A percentile compares a stretch with the other conserved stretches of the same genome.
phyloP scores from a whole-genome alignment of 257 asterid genomes.

The Parsonsia alboflavescens region DNA sequence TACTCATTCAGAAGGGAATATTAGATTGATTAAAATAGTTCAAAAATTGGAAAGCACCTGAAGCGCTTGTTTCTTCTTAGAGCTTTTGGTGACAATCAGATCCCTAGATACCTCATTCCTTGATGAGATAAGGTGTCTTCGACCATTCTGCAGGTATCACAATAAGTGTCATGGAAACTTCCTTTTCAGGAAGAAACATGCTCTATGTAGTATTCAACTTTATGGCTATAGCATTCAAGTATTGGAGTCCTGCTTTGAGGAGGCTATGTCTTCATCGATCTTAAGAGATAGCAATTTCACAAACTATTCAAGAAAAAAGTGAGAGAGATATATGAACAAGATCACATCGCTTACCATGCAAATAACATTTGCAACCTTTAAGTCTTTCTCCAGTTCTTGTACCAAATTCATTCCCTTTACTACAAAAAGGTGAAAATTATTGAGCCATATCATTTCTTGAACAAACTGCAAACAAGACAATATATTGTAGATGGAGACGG shows the following conservation, averaged over 20 bases:
- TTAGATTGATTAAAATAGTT: conserved; percentile 14
- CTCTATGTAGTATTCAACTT: not conserved
- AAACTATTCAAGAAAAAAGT: conserved; percentile 6
- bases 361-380: conserved; percentile 97
- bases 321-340: conserved; percentile 25
- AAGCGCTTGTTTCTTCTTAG: conserved; percentile 88
- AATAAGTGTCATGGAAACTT: not conserved
- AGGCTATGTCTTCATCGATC: not conserved
- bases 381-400: conserved; percentile 90
- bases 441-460: not conserved
- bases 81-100: conserved; percentile 71
- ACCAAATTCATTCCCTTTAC: conserved; percentile 99
- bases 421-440: conserved; percentile 17
- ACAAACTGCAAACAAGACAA: not conserved
- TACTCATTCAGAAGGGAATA: not conserved
- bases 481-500: not conserved
- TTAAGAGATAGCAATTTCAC: conserved; percentile 2
- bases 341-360: conserved; percentile 93
- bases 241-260: not conserved
- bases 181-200: not conserved
- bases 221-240: not conserved
- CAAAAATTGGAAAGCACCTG: conserved; percentile 52
- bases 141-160: conserved; percentile 65
- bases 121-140: conserved; percentile 90
- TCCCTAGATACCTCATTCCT: conserved; percentile 98